These are phyloP conservation scores for Annona squamosa DNA, from an alignment of 164 flowering plant genomes.

Conservation along the genomic window DNA sequence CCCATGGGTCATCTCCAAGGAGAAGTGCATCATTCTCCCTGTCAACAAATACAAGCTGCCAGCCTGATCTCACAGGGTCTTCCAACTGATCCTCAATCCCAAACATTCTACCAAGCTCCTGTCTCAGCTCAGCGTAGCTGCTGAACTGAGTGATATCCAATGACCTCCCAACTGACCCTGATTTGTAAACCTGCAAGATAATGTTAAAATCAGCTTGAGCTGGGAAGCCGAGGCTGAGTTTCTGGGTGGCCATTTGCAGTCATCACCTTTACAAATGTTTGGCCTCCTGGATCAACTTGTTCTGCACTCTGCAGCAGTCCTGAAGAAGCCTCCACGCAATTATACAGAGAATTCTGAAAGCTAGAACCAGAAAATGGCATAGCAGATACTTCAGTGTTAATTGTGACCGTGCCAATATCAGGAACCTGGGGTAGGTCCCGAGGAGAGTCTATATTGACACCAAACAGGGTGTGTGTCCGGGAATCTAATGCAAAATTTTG, in stretches of 20 bases:
- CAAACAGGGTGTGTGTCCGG: conserved; percentile 51
- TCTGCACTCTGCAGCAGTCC: conserved; percentile 46
- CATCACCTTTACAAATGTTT: conserved; percentile 65
- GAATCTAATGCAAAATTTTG: conserved; percentile 44
- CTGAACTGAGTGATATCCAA: conserved; percentile 74
- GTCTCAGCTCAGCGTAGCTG: conserved; percentile 85
- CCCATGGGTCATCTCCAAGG: conserved; percentile 95
- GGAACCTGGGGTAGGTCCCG: conserved; percentile 51
- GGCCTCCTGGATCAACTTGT: conserved; percentile 40
- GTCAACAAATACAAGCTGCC: conserved; percentile 98
- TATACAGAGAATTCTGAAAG: conserved; percentile 51
- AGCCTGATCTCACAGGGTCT: conserved; percentile 92
- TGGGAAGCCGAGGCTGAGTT: background rate
- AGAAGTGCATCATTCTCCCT: conserved; percentile 87
- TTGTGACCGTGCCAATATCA: conserved; percentile 33
- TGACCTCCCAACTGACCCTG: conserved; percentile 78
- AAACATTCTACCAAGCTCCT: conserved; percentile 75
- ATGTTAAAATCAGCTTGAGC: conserved; percentile 4
- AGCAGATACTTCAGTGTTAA: conserved; percentile 40
- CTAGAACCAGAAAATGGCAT: conserved; percentile 49
- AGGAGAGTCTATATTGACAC: conserved; percentile 54
- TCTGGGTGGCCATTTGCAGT: background rate
- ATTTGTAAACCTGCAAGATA: conserved; percentile 63
- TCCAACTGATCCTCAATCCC: conserved; percentile 73
- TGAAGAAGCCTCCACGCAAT: conserved; percentile 52